These are phyloP conservation scores for Fusarium mangiferae DNA, from an alignment of 2,329 filamentous ascomycete species.

Conservation along the genomic window DNA sequence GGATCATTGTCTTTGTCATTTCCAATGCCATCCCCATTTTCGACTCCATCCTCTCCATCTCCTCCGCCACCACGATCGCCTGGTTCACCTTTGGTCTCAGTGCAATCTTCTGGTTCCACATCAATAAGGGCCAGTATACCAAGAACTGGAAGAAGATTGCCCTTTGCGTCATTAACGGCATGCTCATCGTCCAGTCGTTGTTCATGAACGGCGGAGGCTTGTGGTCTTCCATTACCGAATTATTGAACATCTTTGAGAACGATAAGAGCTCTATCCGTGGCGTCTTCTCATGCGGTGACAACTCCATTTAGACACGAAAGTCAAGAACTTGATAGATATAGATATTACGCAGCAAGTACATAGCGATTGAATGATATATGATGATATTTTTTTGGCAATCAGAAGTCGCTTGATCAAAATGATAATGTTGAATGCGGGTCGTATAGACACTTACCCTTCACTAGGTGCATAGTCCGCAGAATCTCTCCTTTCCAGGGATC, in stretches of 20 bases:
- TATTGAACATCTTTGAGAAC: slow-evolving; percentile 45
- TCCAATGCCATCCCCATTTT: slow-evolving; percentile 52
- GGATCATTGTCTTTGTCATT: slow-evolving; percentile 47
- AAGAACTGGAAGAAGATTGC: slow-evolving; percentile 37
- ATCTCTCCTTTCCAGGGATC: not conserved
- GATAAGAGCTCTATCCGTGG: slow-evolving; percentile 41
- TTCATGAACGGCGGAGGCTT: slow-evolving; percentile 51
- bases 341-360: not conserved
- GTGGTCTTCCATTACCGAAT: slow-evolving; percentile 47
- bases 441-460: not conserved
- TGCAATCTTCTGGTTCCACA: slow-evolving; percentile 49
- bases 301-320: slow-evolving; percentile 29
- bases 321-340: not conserved
- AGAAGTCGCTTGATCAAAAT: too few species aligned
- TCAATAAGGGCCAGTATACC: slow-evolving; percentile 42
- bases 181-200: slow-evolving; percentile 45
- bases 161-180: slow-evolving; percentile 38
- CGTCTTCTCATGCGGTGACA: slow-evolving; percentile 49
- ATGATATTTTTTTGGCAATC: not conserved
- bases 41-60: slow-evolving; percentile 50
- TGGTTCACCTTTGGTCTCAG: slow-evolving; percentile 51
- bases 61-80: slow-evolving; percentile 48
- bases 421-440: not conserved
- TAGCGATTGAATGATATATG: slow-evolving; percentile 13
- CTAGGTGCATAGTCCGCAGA: rapidly evolving